phyloP scores from a whole-genome alignment of 2,329 filamentous ascomycete species.

The Hypoxylon sp. region DNA sequence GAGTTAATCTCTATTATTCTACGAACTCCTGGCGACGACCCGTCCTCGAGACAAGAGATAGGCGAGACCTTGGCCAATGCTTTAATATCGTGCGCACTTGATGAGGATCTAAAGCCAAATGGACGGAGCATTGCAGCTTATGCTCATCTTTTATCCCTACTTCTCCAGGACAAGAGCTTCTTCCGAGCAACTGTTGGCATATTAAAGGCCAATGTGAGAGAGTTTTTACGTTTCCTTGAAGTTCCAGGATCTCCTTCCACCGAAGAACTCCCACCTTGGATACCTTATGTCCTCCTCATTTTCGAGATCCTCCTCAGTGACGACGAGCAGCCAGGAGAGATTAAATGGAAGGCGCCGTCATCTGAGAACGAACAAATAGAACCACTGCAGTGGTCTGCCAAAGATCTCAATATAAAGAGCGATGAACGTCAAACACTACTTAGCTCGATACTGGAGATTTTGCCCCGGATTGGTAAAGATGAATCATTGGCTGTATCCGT shows the following conservation, averaged over 20 bases:
- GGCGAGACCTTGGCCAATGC: conserved; percentile 87
- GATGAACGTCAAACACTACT: conserved; percentile 81
- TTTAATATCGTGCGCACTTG: conserved; percentile 76
- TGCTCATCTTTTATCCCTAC: conserved; percentile 89
- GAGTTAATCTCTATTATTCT: conserved; percentile 85
- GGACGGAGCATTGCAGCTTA: conserved; percentile 82
- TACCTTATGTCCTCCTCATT: conserved; percentile 89
- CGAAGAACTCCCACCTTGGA: conserved; percentile 91
- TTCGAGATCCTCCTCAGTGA: conserved; percentile 92
- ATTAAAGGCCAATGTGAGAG: conserved; percentile 81
- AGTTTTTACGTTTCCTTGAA: conserved; percentile 84
- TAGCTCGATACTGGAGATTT: conserved; percentile 81
- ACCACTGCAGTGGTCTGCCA: conserved; percentile 70
- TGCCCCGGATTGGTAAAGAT: conserved; percentile 90
- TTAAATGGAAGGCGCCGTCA: conserved; percentile 75
- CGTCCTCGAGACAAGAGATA: conserved; percentile 75
- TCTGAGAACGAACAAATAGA: conserved; percentile 65
- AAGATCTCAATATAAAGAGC: conserved; percentile 72
- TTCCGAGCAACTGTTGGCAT: conserved; percentile 82
- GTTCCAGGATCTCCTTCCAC: conserved; percentile 74
- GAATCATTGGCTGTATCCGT: conserved; percentile 86
- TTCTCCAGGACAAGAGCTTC: conserved; percentile 86
- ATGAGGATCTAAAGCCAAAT: conserved; percentile 74
- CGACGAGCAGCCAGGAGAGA: conserved; percentile 84
- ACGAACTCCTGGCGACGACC: conserved; percentile 68